A percentile compares a stretch with the other conserved stretches of the same genome.
phyloP scores from a whole-genome alignment of 164 flowering plant genomes.

The Magnolia changhungtana region DNA sequence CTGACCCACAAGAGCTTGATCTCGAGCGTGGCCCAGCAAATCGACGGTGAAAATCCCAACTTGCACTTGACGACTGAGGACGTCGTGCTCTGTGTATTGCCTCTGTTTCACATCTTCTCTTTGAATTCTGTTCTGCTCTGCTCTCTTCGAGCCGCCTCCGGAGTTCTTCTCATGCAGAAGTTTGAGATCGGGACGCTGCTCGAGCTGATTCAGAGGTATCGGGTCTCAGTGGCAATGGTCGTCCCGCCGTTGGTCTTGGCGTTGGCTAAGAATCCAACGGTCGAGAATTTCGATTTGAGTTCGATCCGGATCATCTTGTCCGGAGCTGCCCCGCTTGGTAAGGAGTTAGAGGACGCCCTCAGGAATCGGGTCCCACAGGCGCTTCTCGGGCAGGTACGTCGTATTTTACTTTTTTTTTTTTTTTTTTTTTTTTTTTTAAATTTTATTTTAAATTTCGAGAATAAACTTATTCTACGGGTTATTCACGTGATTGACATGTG shows the following conservation, averaged over 20 bases:
- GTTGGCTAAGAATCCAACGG: conserved; percentile 58
- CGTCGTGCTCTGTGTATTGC: conserved; percentile 73
- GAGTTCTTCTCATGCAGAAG: conserved; percentile 60
- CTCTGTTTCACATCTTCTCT: conserved; percentile 75
- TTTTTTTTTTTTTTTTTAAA: too few relatives aligned
- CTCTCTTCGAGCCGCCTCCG: conserved; percentile 57
- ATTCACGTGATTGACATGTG: too few relatives aligned
- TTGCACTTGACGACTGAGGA: conserved; percentile 46
- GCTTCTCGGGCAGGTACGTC: conserved; percentile 54
- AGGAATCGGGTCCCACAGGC: conserved; percentile 53
- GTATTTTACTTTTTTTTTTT: not conserved
- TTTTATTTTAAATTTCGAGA: too few relatives aligned
- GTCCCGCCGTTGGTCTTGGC: conserved; percentile 83
- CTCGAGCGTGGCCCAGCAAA: conserved; percentile 77
- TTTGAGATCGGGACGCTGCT: conserved; percentile 63
- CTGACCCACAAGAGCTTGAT: conserved; percentile 67
- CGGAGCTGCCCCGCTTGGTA: conserved; percentile 82
- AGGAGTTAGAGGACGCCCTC: conserved; percentile 65
- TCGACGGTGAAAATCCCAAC: conserved; percentile 84
- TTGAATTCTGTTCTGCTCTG: conserved; percentile 54
- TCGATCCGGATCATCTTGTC: conserved; percentile 59
- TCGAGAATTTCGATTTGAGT: conserved; percentile 47
- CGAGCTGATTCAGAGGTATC: conserved; percentile 44
- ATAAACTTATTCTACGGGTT: too few relatives aligned
- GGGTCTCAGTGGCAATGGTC: conserved; percentile 55